A percentile compares a stretch with the other conserved stretches of the same genome.
Conservation (phyloP, 1,284 basidiomycete species). For the Apiotrichum gracile region DNA sequence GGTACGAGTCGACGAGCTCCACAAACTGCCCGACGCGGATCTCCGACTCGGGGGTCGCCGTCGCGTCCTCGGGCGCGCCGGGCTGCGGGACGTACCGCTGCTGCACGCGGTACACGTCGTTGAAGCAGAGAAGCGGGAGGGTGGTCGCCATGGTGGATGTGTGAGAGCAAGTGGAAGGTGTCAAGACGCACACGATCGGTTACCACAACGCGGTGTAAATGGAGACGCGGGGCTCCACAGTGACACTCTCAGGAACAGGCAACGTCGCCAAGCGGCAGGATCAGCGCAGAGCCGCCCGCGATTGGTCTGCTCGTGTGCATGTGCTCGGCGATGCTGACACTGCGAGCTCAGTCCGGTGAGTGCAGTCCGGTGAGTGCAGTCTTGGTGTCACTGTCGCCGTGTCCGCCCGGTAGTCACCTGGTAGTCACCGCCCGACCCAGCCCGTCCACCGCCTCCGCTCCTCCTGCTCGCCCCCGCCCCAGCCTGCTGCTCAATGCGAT, state of each 20-base stretch:
- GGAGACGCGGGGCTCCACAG: background rate
- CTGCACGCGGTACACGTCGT: conserved; percentile 55
- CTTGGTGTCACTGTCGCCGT: too few species aligned
- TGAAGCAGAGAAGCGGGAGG: conserved; percentile 45
- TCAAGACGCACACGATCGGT: background rate
- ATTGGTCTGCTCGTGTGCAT: too few species aligned
- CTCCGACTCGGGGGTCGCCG: conserved; percentile 11
- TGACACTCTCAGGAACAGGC: too few species aligned
- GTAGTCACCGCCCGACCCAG: too few species aligned
- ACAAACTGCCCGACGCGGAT: conserved; percentile 50
- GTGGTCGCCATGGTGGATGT: conserved; percentile 5
- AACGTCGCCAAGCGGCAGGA: too few species aligned
- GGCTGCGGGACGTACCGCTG: conserved; percentile 48
- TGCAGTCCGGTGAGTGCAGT: too few species aligned
- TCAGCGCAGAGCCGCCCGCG: too few species aligned
- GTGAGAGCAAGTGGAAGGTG: background rate
- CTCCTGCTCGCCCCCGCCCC: background rate
- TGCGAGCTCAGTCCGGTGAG: too few species aligned
- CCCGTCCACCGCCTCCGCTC: background rate
- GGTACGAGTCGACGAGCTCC: conserved; percentile 33
- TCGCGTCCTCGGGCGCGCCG: conserved; percentile 19
- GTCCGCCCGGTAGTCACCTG: too few species aligned
- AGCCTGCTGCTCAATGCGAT: background rate
- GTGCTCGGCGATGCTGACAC: too few species aligned
- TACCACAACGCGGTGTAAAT: too few species aligned